Evolutionary conservation across 176 grass and related monocot genomes (phyloP), one percentile per base, ranked within the genome.

Genomic region (Phoenix roebelenii): DNA sequence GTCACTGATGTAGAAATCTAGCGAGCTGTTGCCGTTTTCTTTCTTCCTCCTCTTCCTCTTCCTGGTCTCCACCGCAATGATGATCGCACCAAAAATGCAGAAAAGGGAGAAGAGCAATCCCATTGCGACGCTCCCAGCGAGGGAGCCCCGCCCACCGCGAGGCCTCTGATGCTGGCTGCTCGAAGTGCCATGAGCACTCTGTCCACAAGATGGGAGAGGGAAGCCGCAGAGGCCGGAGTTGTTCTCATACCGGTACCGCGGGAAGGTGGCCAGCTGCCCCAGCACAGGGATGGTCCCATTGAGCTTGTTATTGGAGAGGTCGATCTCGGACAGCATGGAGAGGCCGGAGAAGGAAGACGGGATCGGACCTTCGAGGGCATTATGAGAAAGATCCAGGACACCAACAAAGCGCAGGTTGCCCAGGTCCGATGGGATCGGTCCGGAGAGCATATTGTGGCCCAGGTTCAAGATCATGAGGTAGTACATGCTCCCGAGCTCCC

Each of bases 391-490:
- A 70, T 95, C 86, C 55, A 95, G 74, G n/a, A 95, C 86, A 0
- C 83, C 90, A 15, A 90, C 74, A 56, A 68, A 82, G 23, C 79
- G 76, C 7, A 85, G 53, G 35, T 53, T 67, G 0, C 85, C 90
- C 9, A 95, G 76, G 35, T 87, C 83, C 0, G 53, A 5, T 0
- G 90, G 90, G 58, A 95, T 89, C 50, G 70, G 3, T 23, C 86
- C 86, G 2, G 86, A 90, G 29, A 95, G 66, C 4, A 81, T 54
- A 49, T 95, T 95, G 68, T 95, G 90, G 52, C 86, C 83, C 5
- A 95, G 82, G 77, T 95, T 95, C 67, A 95, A 72, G 55, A 95
- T 95, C 90, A 89, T 82, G 67, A 95, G 81, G 68, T 95, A 95
- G 66, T 25, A 95, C 90, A 95, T 87, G 64, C 16, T 65, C 14